phyloP scores from a whole-genome alignment of 805 yeast species.

The Tetrapisispora nanseiensis region DNA sequence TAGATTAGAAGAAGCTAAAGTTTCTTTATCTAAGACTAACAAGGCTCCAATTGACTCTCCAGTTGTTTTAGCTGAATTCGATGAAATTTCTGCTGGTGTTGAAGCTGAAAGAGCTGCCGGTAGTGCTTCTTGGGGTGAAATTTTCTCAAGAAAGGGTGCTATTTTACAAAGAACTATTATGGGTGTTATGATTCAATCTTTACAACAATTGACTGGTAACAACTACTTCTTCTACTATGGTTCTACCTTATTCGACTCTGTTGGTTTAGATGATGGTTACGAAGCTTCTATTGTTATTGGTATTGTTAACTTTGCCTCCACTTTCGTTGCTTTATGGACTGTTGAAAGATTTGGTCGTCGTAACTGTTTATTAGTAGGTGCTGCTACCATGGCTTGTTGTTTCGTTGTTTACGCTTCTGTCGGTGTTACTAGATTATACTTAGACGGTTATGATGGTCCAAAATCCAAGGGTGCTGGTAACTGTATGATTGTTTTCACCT shows the following conservation, averaged over 20 bases:
- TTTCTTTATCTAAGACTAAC: conserved; percentile 50
- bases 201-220: conserved; percentile 62
- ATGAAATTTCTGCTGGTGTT: conserved; percentile 48
- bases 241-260: conserved; percentile 52
- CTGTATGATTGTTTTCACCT: conserved; percentile 62
- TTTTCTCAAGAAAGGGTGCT: conserved; percentile 59
- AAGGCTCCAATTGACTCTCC: conserved; percentile 45
- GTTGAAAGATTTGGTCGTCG: conserved; percentile 50
- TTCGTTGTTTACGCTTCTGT: conserved; percentile 45
- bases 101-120: conserved; percentile 56
- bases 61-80: conserved; percentile 47
- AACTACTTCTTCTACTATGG: conserved; percentile 63
- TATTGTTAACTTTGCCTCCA: conserved; percentile 49
- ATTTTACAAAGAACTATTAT: conserved; percentile 37
- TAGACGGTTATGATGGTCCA: conserved; percentile 33
- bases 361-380: conserved; percentile 39
- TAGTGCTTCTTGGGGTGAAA: conserved; percentile 54
- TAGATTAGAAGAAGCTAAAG: conserved; percentile 51
- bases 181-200: conserved; percentile 48
- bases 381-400: conserved; percentile 39
- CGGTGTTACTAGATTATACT: conserved; percentile 42
- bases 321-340: conserved; percentile 42
- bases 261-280: conserved; percentile 50
- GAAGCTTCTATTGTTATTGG: conserved; percentile 52
- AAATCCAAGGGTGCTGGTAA: conserved; percentile 51